phyloP scores from a whole-genome alignment of 345 rosid species.

The Trapa incisa region DNA sequence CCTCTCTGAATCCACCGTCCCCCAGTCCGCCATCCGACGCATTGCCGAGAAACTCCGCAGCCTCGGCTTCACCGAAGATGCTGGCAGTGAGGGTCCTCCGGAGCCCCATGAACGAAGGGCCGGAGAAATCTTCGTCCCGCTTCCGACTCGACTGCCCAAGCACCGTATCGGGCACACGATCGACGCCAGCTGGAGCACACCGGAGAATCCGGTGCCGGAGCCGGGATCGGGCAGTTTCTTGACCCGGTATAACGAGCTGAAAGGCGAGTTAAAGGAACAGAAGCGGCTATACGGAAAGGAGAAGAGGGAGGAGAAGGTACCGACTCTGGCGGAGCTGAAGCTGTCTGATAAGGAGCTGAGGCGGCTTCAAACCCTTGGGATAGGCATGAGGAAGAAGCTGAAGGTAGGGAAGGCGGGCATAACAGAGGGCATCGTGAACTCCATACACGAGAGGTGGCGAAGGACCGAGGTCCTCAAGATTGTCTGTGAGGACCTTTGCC shows the following conservation, averaged over 20 bases:
- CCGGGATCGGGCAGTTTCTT: constrained; percentile 69
- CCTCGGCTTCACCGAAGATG: constrained; percentile 56
- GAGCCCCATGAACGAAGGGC: constrained; percentile 9
- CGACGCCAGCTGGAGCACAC: constrained; percentile 91
- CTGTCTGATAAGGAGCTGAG: constrained; percentile 44
- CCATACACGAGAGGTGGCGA: constrained; percentile 96
- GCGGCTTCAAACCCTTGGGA: constrained; percentile 50
- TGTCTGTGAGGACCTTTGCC: constrained; percentile 68
- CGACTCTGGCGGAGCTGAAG: constrained; percentile 67
- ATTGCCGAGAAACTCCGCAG: constrained; percentile 92
- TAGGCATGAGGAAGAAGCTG: constrained; percentile 51
- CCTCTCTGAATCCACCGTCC: constrained; percentile 19
- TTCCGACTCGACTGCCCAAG: constrained; percentile 50
- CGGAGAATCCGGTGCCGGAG: constrained; percentile 65
- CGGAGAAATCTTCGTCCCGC: constrained; percentile 76
- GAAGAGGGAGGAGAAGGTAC: constrained; percentile 34
- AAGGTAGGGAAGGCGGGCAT: constrained; percentile 84
- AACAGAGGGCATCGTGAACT: constrained; percentile 92
- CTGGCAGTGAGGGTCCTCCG: constrained; percentile 2
- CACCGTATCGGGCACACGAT: constrained; percentile 82
- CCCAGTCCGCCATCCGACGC: constrained; percentile 67
- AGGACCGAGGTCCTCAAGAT: constrained; percentile 67
- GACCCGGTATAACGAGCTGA: constrained; percentile 44
- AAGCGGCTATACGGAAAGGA: constrained; percentile 16
- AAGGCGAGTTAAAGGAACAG: constrained; percentile 37